Percentiles rank a stretch among this genome's conserved stretches.
These are phyloP conservation scores for Euphorbia neoarborescens DNA, from an alignment of 441 rosid genomes.

Conservation along the genomic window DNA sequence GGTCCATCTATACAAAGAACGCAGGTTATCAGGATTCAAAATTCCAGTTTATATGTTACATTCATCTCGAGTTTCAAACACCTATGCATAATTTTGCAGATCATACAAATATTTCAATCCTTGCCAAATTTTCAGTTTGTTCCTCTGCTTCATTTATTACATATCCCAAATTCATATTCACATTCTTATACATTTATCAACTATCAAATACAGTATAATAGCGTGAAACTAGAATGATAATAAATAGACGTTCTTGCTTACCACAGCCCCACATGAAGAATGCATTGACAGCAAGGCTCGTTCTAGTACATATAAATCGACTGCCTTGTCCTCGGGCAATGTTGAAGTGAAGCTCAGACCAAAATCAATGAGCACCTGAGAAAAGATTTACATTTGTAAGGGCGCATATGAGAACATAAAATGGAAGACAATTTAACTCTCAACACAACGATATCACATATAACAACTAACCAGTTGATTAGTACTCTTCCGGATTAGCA, in stretches of 20 bases:
- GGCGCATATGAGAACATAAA: not conserved
- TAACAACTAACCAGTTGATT: constrained; percentile 51
- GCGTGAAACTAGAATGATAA: not conserved
- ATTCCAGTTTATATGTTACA: not conserved
- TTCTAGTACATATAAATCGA: constrained; percentile 88
- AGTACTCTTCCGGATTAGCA: constrained; percentile 53
- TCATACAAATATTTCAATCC: not conserved
- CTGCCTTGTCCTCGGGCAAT: constrained; percentile 90
- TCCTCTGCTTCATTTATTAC: too few relatives aligned
- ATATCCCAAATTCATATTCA: not conserved
- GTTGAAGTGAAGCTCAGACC: constrained; percentile 89
- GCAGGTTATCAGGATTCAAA: constrained; percentile 6
- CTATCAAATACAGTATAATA: not conserved
- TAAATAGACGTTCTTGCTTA: constrained; percentile 24
- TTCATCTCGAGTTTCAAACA: not conserved
- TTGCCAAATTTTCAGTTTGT: not conserved
- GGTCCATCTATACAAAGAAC: constrained; percentile 55
- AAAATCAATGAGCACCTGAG: constrained; percentile 82
- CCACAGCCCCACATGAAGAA: constrained; percentile 94
- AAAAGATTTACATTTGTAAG: constrained; percentile 14
- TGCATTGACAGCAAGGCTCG: constrained; percentile 88
- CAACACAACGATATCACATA: not conserved
- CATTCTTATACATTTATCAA: not conserved
- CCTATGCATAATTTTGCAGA: not conserved
- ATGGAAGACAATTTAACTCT: not conserved